Evolutionary conservation across 75 land plant species (phyloP).

Genomic region (Pinus taeda): DNA sequence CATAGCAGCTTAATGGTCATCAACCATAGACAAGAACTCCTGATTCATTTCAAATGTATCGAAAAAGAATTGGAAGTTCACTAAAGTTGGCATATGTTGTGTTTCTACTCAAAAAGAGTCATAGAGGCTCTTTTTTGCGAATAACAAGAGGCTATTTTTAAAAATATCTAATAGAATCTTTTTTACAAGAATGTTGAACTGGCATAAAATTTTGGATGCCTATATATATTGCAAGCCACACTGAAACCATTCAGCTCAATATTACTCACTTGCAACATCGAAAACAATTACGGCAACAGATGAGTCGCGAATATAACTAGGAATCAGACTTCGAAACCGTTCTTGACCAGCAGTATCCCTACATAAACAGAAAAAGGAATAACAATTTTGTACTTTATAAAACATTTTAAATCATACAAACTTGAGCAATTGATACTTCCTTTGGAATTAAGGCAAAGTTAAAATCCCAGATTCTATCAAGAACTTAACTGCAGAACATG

Average conservation of each 20-base stretch:
- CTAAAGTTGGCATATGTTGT: too few relatives aligned
- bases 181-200: too few relatives aligned
- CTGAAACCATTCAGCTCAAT: background rate
- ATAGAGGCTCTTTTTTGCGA: too few relatives aligned
- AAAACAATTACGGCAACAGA: constrained; percentile 75
- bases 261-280: constrained; percentile 69
- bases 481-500: too few relatives aligned
- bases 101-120: too few relatives aligned
- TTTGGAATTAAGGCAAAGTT: background rate
- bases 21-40: too few relatives aligned
- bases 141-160: too few relatives aligned
- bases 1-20: too few relatives aligned
- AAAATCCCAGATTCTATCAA: background rate
- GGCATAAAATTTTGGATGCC: background rate
- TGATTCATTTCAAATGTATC: too few relatives aligned
- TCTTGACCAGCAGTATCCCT: constrained; percentile 84
- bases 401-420: background rate
- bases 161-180: too few relatives aligned
- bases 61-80: too few relatives aligned
- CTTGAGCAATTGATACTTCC: background rate
- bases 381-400: background rate
- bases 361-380: background rate
- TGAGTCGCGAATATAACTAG: constrained; percentile 72
- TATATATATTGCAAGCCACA: background rate
- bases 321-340: constrained; percentile 63